Evolutionary conservation across 768 basidiomycete genomes (phyloP).

Genomic region (Tremella fuciformis): DNA sequence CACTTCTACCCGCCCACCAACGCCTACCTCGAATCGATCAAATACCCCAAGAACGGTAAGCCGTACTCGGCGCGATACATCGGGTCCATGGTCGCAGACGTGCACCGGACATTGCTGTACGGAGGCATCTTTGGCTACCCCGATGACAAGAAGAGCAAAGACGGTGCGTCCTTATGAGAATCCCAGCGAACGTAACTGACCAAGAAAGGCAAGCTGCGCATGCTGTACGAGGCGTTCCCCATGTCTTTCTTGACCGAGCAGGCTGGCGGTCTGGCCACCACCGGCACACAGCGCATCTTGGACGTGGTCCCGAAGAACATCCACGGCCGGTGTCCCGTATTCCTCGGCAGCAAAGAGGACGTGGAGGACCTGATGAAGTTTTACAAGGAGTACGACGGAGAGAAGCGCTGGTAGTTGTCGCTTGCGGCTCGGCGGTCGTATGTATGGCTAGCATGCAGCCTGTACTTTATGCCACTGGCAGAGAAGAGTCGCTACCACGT

Average conservation of each 20-base stretch:
- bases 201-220: slow-evolving; percentile 72
- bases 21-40: slow-evolving; percentile 76
- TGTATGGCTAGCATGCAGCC: background rate
- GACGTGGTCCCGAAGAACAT: slow-evolving; percentile 83
- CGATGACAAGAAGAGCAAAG: slow-evolving; percentile 95
- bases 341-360: slow-evolving; percentile 89
- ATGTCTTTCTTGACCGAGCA: slow-evolving; percentile 93
- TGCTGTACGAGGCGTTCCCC: slow-evolving; percentile 96
- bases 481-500: no score
- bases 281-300: slow-evolving; percentile 86
- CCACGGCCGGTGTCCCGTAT: slow-evolving; percentile 89
- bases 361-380: slow-evolving; percentile 85
- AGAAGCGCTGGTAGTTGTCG: slow-evolving; percentile 38
- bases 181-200: background rate
- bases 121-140: slow-evolving; percentile 99
- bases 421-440: background rate
- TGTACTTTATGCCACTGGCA: no score
- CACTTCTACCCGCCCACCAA: slow-evolving; percentile 88
- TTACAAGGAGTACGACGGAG: slow-evolving; percentile 57
- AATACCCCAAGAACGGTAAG: slow-evolving; percentile 49
- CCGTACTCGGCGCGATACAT: slow-evolving; percentile 67
- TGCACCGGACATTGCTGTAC: slow-evolving; percentile 82
- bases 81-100: slow-evolving; percentile 99
- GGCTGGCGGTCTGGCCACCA: slow-evolving; percentile 96
- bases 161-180: slow-evolving; percentile 33